These are phyloP conservation scores for Cardamine chenopodiifolia DNA, from an alignment of 345 rosid species.

Conservation along the genomic window DNA sequence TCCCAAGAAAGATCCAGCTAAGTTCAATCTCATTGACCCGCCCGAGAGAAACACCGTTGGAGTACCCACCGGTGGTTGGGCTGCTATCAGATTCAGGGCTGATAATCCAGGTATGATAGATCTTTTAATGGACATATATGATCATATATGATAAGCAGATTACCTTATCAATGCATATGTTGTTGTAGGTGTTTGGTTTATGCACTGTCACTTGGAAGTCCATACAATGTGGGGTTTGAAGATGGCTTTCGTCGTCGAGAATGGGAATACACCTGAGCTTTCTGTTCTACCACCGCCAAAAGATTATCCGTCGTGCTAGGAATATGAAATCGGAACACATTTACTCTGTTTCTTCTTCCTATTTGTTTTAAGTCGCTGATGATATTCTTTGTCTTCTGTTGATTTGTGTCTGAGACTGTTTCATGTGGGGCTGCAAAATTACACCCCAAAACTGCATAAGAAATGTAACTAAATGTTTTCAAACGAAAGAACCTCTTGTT, in stretches of 20 bases:
- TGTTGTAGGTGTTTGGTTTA: slow-evolving; percentile 55
- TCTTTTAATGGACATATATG: no score
- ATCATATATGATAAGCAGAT: slow-evolving; percentile 5
- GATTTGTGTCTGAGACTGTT: slow-evolving; percentile 48
- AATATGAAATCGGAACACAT: neutral
- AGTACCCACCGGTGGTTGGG: slow-evolving; percentile 80
- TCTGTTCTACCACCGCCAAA: slow-evolving; percentile 53
- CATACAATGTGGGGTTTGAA: slow-evolving; percentile 64
- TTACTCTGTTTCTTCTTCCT: slow-evolving; percentile 15
- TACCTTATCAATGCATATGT: slow-evolving; percentile 16
- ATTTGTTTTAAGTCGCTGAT: slow-evolving; percentile 28
- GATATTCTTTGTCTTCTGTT: no score
- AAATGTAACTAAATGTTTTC: slow-evolving; percentile 26
- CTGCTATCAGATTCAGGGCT: slow-evolving; percentile 69
- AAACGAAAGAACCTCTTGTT: slow-evolving; percentile 3
- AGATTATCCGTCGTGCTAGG: slow-evolving; percentile 57
- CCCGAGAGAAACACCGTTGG: slow-evolving; percentile 79
- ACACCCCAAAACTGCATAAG: slow-evolving; percentile 28
- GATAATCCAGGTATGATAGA: slow-evolving; percentile 67
- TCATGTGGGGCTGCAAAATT: slow-evolving; percentile 27
- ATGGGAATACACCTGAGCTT: slow-evolving; percentile 51
- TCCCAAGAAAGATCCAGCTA: slow-evolving; percentile 46
- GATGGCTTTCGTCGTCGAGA: slow-evolving; percentile 60
- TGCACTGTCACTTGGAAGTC: slow-evolving; percentile 69
- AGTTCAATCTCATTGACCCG: slow-evolving; percentile 69